Conservation (phyloP, 2,329 filamentous ascomycete genomes). For the Fusarium virguliforme region DNA sequence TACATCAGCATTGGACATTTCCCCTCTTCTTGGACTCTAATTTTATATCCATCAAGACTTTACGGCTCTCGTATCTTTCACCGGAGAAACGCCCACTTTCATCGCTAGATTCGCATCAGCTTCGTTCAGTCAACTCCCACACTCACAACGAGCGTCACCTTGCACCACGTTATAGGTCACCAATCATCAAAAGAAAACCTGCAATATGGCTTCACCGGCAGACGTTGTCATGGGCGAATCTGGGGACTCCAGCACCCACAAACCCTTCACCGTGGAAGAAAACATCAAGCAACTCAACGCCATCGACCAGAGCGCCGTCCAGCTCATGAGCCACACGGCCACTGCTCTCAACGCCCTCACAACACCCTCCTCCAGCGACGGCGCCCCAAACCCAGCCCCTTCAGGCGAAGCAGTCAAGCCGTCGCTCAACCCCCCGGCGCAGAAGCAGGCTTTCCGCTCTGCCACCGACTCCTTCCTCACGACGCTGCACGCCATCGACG, state of each 20-base stretch:
- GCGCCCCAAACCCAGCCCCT: constrained; percentile 26
- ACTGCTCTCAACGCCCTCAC: constrained; percentile 64
- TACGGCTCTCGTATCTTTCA: not conserved
- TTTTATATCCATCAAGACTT: not conserved
- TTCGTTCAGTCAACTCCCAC: not conserved
- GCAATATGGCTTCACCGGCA: constrained; percentile 53
- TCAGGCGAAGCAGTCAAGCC: constrained; percentile 41
- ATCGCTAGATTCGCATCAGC: too few relatives aligned
- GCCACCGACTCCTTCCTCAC: constrained; percentile 79
- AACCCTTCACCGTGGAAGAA: constrained; percentile 80
- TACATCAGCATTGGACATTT: not conserved
- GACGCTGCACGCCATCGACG: constrained; percentile 81
- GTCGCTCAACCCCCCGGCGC: constrained; percentile 63
- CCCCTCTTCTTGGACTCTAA: not conserved
- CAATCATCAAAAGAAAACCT: not conserved
- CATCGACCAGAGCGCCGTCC: constrained; percentile 75
- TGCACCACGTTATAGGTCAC: not conserved
- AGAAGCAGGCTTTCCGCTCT: constrained; percentile 71
- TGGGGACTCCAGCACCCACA: constrained; percentile 53
- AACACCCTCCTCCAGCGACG: constrained; percentile 44
- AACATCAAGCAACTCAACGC: constrained; percentile 85
- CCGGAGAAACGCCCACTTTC: not conserved
- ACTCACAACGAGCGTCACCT: not conserved
- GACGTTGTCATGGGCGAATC: constrained; percentile 54
- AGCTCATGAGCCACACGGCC: constrained; percentile 63